Evolutionary conservation across 2,329 filamentous ascomycete genomes (phyloP), one percentile per base, ranked within the genome.

Genomic region (Hymenoscyphus occultus): DNA sequence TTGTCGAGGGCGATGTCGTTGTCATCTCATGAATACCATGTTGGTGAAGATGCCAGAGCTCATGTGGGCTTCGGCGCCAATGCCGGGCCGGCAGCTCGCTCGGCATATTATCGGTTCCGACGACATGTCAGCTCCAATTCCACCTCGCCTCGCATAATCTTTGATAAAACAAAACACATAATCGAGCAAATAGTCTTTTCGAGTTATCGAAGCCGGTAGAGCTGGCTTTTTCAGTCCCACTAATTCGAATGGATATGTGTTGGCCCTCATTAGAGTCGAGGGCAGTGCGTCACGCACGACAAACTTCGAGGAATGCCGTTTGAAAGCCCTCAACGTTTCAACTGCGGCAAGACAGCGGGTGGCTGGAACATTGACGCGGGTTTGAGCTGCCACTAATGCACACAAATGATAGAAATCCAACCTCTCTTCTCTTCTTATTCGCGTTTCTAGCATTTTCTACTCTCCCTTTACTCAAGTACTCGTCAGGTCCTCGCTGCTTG

Each of bases 21-120:
- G 31, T n/a, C 14, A 35, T 39, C 31, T 61, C 32, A 22, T 32
- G 40, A 54, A 22, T 19, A 5, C 16, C 35, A 54, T n/a, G 42
- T 56, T 40, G 19, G 45, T 62, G 60, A 69, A 70, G 68, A 68
- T 67, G 68, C 68, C 69, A 70, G 68, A 70, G 62, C 45, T 70
- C 66, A 61, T 28, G 28, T 3, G 28, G 28, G 28, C 28, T 28
- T 28, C 28, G 28, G 28, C 28, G 28, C 28, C 28, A 28, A 28
- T 28, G 28, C 28, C 28, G 28, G 28, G 28, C 28, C 28, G 28
- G 28, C 28, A 28, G 28, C 28, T 28, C 28, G 28, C 2, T 28
- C 28, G 28, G 28, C 28, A 28, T 28, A 28, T 28, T 28, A 28
- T 28, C 28, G 28, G 28, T 28, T 2, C 28, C 28, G 28, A 28